A percentile compares a stretch with the other conserved stretches of the same genome.
phyloP scores from a whole-genome alignment of 371 early-diverging fungal genomes.

The Apophysomyces ossiformis region DNA sequence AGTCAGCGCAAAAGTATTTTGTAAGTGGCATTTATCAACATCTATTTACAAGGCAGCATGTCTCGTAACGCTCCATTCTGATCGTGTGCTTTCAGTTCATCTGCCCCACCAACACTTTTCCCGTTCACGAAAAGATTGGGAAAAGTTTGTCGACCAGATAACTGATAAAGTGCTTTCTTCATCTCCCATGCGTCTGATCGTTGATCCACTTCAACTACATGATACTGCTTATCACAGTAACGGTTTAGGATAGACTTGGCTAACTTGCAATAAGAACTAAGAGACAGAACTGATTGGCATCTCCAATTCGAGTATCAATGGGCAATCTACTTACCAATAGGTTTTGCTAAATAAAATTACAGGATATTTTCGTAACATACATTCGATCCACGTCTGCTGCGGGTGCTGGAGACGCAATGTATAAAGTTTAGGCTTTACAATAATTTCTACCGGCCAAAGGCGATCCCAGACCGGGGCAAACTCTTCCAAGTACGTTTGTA shows the following conservation, averaged over 20 bases:
- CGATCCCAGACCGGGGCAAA: conserved; percentile 12
- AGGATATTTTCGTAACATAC: conserved; percentile 47
- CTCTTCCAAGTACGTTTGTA: conserved; percentile 14
- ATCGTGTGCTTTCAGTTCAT: conserved; percentile 44
- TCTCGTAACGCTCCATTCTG: conserved; percentile 39
- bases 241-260: conserved; percentile 57
- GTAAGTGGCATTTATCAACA: too few relatives aligned
- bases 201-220: conserved; percentile 47
- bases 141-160: conserved; percentile 47
- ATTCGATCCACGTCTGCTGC: conserved; percentile 39
- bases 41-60: conserved; percentile 4
- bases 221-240: conserved; percentile 35
- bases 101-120: conserved; percentile 50
- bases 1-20: too few relatives aligned
- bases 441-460: conserved; percentile 25
- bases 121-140: conserved; percentile 53
- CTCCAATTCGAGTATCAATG: not conserved
- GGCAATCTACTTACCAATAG: conserved; percentile 51
- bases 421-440: conserved; percentile 34
- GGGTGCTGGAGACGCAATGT: conserved; percentile 38
- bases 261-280: conserved; percentile 52
- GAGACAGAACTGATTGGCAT: not conserved
- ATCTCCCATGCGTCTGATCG: conserved; percentile 32
- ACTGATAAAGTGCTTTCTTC: conserved; percentile 33
- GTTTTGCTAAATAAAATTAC: conserved; percentile 66